Evolutionary conservation across 2,329 filamentous ascomycete species (phyloP).

Genomic region (Calonectria hongkongensis): DNA sequence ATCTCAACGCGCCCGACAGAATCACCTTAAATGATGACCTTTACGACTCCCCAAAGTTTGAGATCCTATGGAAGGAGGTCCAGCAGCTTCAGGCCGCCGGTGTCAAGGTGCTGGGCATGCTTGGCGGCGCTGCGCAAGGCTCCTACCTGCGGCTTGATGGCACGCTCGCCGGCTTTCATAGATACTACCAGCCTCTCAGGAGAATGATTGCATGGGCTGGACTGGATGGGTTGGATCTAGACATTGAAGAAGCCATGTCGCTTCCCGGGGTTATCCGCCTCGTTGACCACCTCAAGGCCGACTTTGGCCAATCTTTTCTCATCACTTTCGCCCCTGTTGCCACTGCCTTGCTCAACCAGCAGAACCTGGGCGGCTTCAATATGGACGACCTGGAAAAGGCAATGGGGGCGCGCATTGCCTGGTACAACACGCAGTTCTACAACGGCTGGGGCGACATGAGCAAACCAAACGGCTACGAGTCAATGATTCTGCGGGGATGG

Average conservation of each 20-base stretch:
- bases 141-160: conserved; percentile 77
- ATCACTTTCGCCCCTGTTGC: conserved; percentile 88
- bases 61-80: conserved; percentile 85
- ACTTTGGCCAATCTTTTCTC: conserved; percentile 81
- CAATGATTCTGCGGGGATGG: conserved; percentile 78
- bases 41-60: conserved; percentile 77
- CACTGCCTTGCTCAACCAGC: conserved; percentile 74
- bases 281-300: conserved; percentile 78
- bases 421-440: conserved; percentile 94
- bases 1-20: conserved; percentile 80
- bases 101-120: conserved; percentile 87
- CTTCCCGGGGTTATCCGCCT: conserved; percentile 78
- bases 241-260: conserved; percentile 85
- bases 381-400: conserved; percentile 82
- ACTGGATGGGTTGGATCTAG: conserved; percentile 82
- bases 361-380: conserved; percentile 85
- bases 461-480: conserved; percentile 64
- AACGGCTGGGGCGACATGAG: conserved; percentile 83
- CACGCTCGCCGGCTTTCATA: conserved; percentile 76
- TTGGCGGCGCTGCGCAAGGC: conserved; percentile 87
- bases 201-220: conserved; percentile 76
- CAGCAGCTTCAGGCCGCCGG: conserved; percentile 81
- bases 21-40: conserved; percentile 87
- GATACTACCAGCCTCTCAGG: conserved; percentile 82
- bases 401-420: conserved; percentile 78